Evolutionary conservation across 805 yeast genomes (phyloP).

Genomic region (Lipomyces spencermartinsiae): DNA sequence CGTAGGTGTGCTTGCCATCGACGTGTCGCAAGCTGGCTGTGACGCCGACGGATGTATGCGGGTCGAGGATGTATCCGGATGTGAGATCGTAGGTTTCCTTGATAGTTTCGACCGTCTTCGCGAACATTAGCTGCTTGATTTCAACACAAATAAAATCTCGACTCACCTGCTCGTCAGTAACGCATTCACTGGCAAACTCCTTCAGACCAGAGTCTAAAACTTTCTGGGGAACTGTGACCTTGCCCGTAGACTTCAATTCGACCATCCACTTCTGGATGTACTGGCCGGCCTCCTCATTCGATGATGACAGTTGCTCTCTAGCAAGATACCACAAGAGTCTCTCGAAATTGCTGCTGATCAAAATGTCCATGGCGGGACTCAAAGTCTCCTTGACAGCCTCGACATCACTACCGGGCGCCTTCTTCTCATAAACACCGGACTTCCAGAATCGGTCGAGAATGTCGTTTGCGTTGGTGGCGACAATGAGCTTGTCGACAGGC

Average conservation of each 20-base stretch:
- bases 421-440: constrained; percentile 82
- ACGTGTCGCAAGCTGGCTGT: constrained; percentile 73
- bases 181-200: constrained; percentile 80
- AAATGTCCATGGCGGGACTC: constrained; percentile 99
- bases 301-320: constrained; percentile 66
- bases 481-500: constrained; percentile 82
- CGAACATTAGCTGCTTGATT: constrained; percentile 5
- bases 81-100: constrained; percentile 66
- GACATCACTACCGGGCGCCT: constrained; percentile 31
- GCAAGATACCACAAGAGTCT: constrained; percentile 94
- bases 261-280: constrained; percentile 77
- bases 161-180: constrained; percentile 60
- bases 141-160: not conserved
- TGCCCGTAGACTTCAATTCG: constrained; percentile 75
- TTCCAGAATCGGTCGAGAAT: constrained; percentile 91
- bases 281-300: constrained; percentile 73
- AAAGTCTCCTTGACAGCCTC: constrained; percentile 81
- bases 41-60: constrained; percentile 96
- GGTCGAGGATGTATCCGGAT: constrained; percentile 79
- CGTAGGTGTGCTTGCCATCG: constrained; percentile 55
- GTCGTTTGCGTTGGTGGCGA: constrained; percentile 96
- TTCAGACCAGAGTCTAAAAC: constrained; percentile 69
- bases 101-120: constrained; percentile 79
- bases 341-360: constrained; percentile 94
- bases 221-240: constrained; percentile 69